Evolutionary conservation across 768 basidiomycete genomes (phyloP).

Genomic region (Suillus spraguei): DNA sequence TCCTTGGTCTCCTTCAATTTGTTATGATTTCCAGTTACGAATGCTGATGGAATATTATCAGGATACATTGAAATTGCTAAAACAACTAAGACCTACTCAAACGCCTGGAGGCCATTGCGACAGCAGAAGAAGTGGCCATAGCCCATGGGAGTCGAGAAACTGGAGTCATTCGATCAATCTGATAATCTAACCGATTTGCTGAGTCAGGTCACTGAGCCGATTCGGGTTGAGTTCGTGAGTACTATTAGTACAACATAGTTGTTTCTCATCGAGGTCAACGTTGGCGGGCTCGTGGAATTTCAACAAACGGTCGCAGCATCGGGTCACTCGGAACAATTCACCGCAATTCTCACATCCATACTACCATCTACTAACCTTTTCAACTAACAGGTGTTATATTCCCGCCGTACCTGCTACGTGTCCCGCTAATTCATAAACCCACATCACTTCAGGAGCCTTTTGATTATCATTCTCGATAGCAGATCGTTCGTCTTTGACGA

Average conservation of each 20-base stretch:
- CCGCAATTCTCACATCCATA: neutral
- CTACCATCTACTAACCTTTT: neutral
- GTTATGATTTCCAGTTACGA: slow-evolving; percentile 94
- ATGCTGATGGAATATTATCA: slow-evolving; percentile 53
- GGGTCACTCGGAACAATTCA: neutral
- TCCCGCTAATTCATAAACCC: neutral
- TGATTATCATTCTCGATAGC: neutral
- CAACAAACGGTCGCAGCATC: neutral
- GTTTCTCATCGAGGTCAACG: slow-evolving; percentile 19
- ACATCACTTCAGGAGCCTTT: neutral
- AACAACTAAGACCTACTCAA: slow-evolving; percentile 25
- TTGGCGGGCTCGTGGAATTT: slow-evolving; percentile 11
- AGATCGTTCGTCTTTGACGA: neutral
- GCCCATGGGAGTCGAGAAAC: neutral
- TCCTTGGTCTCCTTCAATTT: slow-evolving; percentile 88
- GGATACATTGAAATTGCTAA: neutral
- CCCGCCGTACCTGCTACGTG: neutral
- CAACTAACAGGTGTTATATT: neutral
- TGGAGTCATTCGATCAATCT: neutral
- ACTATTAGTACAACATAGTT: neutral
- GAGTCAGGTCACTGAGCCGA: slow-evolving; percentile 9
- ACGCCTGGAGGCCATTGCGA: slow-evolving; percentile 24
- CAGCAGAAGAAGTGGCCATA: neutral
- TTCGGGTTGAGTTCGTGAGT: slow-evolving; percentile 7
- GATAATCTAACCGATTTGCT: slow-evolving; percentile 1